Conservation (phyloP, 129 eudicot species). For the Escallonia rubra region DNA sequence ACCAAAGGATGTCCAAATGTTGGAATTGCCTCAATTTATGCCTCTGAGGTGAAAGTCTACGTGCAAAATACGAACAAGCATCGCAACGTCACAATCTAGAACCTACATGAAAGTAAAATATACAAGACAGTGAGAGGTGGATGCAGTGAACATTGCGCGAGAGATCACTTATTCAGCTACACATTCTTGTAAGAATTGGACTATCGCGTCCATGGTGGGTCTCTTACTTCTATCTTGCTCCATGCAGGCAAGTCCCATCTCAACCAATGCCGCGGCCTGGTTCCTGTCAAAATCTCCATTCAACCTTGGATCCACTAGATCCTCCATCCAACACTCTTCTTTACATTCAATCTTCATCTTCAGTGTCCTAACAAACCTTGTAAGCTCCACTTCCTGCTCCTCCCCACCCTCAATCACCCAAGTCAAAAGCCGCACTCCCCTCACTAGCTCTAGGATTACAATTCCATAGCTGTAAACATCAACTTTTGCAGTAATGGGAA, state of each 20-base stretch:
- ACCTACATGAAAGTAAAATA: too few species aligned
- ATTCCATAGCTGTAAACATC: slow-evolving; percentile 59
- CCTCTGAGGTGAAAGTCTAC: not conserved
- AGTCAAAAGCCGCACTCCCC: slow-evolving; percentile 36
- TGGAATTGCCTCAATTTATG: too few species aligned
- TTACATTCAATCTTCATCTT: slow-evolving; percentile 7
- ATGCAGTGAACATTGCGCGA: too few species aligned
- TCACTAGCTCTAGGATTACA: slow-evolving; percentile 46
- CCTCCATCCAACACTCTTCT: slow-evolving; percentile 24
- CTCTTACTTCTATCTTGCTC: slow-evolving; percentile 28
- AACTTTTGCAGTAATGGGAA: slow-evolving; percentile 49
- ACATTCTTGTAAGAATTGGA: slow-evolving; percentile 10
- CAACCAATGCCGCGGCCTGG: slow-evolving; percentile 23
- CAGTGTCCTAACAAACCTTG: slow-evolving; percentile 19
- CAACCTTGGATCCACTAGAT: slow-evolving; percentile 31
- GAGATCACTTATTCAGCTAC: not conserved
- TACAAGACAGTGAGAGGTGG: too few species aligned
- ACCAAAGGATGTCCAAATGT: too few species aligned
- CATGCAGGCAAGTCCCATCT: slow-evolving; percentile 21
- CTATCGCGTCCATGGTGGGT: slow-evolving; percentile 28
- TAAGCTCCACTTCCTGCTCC: slow-evolving; percentile 21
- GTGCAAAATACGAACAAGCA: too few species aligned
- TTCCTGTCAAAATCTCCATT: slow-evolving; percentile 26
- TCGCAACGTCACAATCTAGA: too few species aligned
- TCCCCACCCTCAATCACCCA: slow-evolving; percentile 15